phyloP scores from a whole-genome alignment of 306 rosid genomes.

The Styphnolobium japonicum region DNA sequence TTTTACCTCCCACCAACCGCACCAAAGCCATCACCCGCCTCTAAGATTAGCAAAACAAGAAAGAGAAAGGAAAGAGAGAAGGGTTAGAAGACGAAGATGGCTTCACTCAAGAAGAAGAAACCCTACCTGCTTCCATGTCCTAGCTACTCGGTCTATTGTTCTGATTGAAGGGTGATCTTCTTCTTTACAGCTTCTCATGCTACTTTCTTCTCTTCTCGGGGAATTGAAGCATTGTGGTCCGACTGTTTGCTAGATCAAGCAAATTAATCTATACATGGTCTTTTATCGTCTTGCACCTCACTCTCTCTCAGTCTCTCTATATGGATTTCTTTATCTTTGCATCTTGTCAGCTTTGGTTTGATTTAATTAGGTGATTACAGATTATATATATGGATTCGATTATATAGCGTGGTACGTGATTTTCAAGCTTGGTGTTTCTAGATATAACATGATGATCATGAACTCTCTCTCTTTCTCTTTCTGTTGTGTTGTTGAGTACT shows the following conservation, averaged over 20 bases:
- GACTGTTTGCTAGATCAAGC: constrained; percentile 57
- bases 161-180: constrained; percentile 31
- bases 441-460: constrained; percentile 19
- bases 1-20: constrained; percentile 50
- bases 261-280: not conserved
- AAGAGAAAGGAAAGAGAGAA: constrained; percentile 41
- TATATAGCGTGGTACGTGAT: not conserved
- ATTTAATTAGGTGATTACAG: constrained; percentile 20
- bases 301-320: not conserved
- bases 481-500: not conserved
- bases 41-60: constrained; percentile 34
- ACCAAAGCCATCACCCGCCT: constrained; percentile 35
- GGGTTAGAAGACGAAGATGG: constrained; percentile 51
- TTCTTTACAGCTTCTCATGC: constrained; percentile 34
- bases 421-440: constrained; percentile 7
- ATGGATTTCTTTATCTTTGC: not conserved
- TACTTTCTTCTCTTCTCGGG: constrained; percentile 63
- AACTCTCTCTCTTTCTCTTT: not conserved
- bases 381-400: constrained; percentile 14
- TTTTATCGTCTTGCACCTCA: not conserved
- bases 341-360: constrained; percentile 9
- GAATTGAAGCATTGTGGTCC: constrained; percentile 90
- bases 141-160: not conserved
- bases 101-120: constrained; percentile 73
- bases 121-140: constrained; percentile 40